Base-by-base conservation (phyloP, 2,329 filamentous ascomycete species). In the Beauveria medogensis region DNA sequence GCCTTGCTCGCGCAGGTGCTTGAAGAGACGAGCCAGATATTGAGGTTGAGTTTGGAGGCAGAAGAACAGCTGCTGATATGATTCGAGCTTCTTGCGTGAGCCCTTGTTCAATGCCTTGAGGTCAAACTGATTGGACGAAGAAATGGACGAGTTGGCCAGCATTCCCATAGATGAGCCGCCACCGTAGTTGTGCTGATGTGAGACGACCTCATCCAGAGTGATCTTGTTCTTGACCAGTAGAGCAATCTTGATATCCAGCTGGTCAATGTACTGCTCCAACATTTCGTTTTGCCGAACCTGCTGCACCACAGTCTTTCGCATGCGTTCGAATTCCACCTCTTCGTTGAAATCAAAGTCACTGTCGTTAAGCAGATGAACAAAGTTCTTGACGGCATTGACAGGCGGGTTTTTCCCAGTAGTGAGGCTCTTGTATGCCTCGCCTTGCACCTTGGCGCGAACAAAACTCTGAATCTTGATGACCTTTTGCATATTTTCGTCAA, bases 141-240 rank as follows among this genome's bases (percentile, higher is more conserved):
- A 85, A 64, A 96, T 92, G 55, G 92, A 86, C n/a, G 86, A 89
- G 75, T 94, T 97, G 62, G 90, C 90, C 54, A 99, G 80, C 34
- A 97, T 82, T 63, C 85, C 90, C 64, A 92, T 89, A 24, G 92
- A 87, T 69, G 94, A 89, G 22, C 58, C 57, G 2, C 93, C 92
- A 60, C 94, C 94, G 69, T 94, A 97, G 72, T 96, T 95, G 77
- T 89, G 93, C 71, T 99, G 94, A 71, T 97, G 94, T 68, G 92
- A 91, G 60, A 99, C 90, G 30, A 99, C 94, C 75, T 99, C 95
- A 70, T 99, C 94, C 4, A 99, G 82, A 0, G 94, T 97, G 69
- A 99, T 99, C 75, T 99, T 99, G 83, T 99, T 99, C 82, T 97
- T 97, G 69, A 99, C 94, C 20, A 99, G 82, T 3, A 99, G 83